Conservation (phyloP, 164 flowering plant genomes). For the Tetracentron sinense region DNA sequence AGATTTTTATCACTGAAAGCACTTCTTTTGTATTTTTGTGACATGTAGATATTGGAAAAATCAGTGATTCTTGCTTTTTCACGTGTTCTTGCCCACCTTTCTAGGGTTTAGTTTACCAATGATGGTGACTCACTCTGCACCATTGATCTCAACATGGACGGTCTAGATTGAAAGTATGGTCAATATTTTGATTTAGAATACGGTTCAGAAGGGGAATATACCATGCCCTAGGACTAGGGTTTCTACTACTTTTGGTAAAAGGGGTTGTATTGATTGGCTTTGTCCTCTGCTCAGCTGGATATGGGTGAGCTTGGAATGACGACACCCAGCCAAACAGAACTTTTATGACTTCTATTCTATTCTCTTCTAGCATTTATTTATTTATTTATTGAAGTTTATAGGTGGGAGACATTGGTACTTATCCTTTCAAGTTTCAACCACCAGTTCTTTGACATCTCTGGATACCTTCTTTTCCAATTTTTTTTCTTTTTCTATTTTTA, state of each 20-base stretch:
- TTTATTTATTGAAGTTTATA: background rate
- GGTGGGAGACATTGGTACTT: background rate
- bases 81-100: background rate
- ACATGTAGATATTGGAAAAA: background rate
- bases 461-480: too few relatives aligned
- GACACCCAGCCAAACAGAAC: background rate
- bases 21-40: background rate
- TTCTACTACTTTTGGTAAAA: background rate
- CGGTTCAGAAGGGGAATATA: background rate
- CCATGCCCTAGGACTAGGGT: background rate
- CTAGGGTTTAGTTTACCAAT: background rate
- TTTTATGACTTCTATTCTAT: background rate
- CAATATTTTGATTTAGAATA: background rate
- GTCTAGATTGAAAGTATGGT: conserved; percentile 3
- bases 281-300: background rate
- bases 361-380: too few relatives aligned
- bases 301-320: background rate
- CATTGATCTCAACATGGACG: conserved; percentile 1
- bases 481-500: too few relatives aligned
- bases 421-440: background rate
- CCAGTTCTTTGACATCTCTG: background rate
- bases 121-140: background rate
- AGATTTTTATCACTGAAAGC: background rate
- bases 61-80: background rate
- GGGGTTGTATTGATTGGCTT: background rate